Percentiles rank a stretch among this genome's conserved stretches.
phyloP scores from a whole-genome alignment of 2,329 filamentous ascomycete genomes.

The Celoporthe dispersa region DNA sequence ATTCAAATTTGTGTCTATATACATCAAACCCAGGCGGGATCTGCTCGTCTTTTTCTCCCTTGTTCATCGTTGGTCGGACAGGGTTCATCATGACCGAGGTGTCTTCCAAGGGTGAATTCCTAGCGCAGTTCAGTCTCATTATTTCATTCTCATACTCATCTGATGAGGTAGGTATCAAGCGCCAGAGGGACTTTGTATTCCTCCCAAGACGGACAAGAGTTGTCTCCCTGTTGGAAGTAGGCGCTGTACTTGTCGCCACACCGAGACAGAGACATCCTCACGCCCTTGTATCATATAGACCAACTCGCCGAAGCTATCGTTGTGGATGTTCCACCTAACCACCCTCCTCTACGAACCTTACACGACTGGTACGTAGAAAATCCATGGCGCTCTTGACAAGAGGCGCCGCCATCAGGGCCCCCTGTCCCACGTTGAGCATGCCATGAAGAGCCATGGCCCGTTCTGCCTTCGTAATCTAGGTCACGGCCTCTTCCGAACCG shows the following conservation, averaged over 20 bases:
- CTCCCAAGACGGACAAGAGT: neutral
- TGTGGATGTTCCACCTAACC: neutral
- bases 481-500: conserved; percentile 11
- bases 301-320: neutral
- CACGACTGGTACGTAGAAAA: neutral
- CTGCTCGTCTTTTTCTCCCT: neutral
- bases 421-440: conserved; percentile 16
- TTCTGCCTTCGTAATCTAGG: conserved; percentile 20
- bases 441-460: conserved; percentile 9
- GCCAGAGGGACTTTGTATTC: neutral
- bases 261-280: conserved; percentile 3
- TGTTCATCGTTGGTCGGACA: neutral
- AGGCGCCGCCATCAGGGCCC: neutral
- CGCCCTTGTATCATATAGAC: neutral
- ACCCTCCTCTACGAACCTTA: neutral
- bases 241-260: neutral
- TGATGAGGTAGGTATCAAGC: neutral
- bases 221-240: neutral
- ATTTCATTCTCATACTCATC: neutral
- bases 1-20: neutral
- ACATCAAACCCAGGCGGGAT: neutral
- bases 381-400: conserved; percentile 8
- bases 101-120: too few species aligned
- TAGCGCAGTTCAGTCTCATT: neutral
- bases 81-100: neutral